These are phyloP conservation scores for Nyssa sinensis DNA, from an alignment of 148 eudicot species.

Conservation along the genomic window DNA sequence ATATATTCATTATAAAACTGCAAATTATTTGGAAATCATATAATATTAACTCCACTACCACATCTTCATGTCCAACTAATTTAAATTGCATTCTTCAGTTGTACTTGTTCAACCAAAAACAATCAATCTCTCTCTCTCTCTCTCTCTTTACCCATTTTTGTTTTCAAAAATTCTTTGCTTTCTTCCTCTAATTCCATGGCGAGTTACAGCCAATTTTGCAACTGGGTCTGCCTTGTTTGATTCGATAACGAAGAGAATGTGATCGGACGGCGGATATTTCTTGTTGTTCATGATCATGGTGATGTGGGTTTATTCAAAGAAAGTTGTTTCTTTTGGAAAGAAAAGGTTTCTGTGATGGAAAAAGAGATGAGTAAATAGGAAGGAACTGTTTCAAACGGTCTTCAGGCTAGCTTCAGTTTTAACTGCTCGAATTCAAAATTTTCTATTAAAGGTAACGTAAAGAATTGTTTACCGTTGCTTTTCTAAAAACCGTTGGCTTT, in stretches of 20 bases:
- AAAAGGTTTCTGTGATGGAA: conserved; percentile 25
- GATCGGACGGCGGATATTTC: conserved; percentile 9
- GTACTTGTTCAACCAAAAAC: background rate
- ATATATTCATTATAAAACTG: background rate
- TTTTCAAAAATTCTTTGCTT: too few species aligned
- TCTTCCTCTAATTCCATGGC: background rate
- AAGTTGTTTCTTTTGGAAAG: conserved; percentile 35
- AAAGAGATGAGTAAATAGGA: conserved; percentile 24
- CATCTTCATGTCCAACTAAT: background rate
- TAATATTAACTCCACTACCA: background rate
- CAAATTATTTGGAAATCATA: conserved; percentile 13
- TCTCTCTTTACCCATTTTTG: too few species aligned
- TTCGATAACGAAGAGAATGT: too few species aligned
- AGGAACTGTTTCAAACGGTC: conserved; percentile 55
- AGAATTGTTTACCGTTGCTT: conserved; percentile 32
- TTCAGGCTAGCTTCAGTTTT: background rate
- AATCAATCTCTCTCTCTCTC: background rate
- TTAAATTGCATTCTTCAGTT: background rate
- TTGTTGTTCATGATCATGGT: background rate
- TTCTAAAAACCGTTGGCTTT: conserved; percentile 26
- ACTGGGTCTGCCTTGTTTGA: background rate
- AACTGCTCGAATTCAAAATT: conserved; percentile 49
- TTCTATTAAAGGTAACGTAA: conserved; percentile 42
- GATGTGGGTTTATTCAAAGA: conserved; percentile 1
- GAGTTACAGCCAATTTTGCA: conserved; percentile 7